These are phyloP conservation scores for Globisporangium nagaii DNA, from an alignment of 352 stramenopile genomes.

Conservation along the genomic window DNA sequence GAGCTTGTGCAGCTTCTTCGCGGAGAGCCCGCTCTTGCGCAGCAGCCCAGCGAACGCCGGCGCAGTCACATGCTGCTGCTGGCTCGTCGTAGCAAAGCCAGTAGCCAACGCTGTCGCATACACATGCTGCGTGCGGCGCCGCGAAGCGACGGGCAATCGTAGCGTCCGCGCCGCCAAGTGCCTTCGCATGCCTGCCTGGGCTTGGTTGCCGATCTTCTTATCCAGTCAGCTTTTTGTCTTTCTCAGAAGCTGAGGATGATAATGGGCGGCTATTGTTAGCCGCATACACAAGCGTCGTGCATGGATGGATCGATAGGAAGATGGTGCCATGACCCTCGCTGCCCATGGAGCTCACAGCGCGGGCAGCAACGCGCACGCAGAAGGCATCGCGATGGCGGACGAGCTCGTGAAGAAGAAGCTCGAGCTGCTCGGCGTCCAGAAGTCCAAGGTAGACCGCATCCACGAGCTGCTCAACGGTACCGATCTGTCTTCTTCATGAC, in stretches of 20 bases:
- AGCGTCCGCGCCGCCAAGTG: too few relatives aligned
- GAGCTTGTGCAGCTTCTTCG: conserved; percentile 31
- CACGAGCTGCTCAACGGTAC: conserved; percentile 52
- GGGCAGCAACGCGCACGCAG: neutral
- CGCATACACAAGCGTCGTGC: too few relatives aligned
- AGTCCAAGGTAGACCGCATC: conserved; percentile 53
- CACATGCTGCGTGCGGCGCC: too few relatives aligned
- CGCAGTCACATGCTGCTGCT: conserved; percentile 18
- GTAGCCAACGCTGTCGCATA: too few relatives aligned
- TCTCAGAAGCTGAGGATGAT: conserved; percentile 6
- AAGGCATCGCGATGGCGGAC: conserved; percentile 22
- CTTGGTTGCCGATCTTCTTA: neutral
- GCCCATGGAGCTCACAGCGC: neutral
- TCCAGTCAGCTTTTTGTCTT: too few relatives aligned
- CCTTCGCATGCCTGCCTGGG: too few relatives aligned
- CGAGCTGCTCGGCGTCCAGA: conserved; percentile 65
- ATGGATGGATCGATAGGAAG: too few relatives aligned
- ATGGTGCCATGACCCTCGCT: too few relatives aligned
- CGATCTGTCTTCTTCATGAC: neutral
- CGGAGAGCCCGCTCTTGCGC: conserved; percentile 31
- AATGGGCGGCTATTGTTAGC: conserved; percentile 7
- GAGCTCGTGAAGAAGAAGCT: conserved; percentile 76
- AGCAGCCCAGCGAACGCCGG: conserved; percentile 28
- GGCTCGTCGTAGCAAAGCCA: neutral
- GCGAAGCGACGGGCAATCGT: too few relatives aligned